Base-by-base conservation (phyloP, 2,329 filamentous ascomycete species). In the Colletotrichum costaricense region DNA sequence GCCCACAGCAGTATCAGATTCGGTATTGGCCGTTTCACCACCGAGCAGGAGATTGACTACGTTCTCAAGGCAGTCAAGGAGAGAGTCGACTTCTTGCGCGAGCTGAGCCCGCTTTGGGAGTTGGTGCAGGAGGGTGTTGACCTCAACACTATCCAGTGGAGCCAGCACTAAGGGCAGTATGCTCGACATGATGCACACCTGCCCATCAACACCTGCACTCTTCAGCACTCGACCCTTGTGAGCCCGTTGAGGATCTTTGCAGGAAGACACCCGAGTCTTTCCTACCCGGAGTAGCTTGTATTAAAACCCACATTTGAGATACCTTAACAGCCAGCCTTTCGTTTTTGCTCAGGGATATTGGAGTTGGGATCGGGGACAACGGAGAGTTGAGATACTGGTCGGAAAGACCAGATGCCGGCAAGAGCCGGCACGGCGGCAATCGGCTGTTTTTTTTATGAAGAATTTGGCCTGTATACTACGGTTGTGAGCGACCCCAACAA, bases 1-100 rank as follows among this genome's bases (percentile, higher is more conserved):
- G 97, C 97, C 9, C 97, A 99, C 86, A 98, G 95, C 84, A 98
- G 95, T 86, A 99, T 99, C 78, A 91, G 97, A 69, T 99, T 99
- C 78, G 97, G 97, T 60, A 98, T 99, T 80, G 97, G 97, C 35
- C 93, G 97, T 8, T 99, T 98, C 85, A 99, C 97, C 3, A 98
- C 97, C 0, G 95, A 98, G 79, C 89, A 88, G 33, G 97, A 99
- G 87, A 97, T 99, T 75, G 96, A 99, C 82, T 99, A 99, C 80
- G 97, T 99, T 12, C 87, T 99, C 71, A 97, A 98, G 86, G 96
- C 97, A 0, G 97, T 99, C 1, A 90, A 90, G 82, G 94, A 97
- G 81, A 91, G 97, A 65, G 97, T 99, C 56, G 93, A 91, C 19
- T 98, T 98, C 88, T 87, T 99, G 79, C 91, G 97, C 78, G 97